Evolutionary conservation across 768 basidiomycete species (phyloP).

Genomic region (Boletus coccyginus): DNA sequence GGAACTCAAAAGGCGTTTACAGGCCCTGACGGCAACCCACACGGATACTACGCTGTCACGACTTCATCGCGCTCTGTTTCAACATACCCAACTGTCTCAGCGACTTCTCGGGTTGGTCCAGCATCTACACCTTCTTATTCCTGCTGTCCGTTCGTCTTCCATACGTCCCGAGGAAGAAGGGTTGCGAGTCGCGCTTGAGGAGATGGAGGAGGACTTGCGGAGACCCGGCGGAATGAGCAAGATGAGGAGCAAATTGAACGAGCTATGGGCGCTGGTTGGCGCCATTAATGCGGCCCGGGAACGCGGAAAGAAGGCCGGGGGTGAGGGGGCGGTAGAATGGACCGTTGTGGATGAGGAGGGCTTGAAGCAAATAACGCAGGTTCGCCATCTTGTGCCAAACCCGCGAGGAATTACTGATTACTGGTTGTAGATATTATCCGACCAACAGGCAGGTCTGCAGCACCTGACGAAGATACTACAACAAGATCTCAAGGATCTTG

Average conservation of each 20-base stretch:
- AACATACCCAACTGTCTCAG: slow-evolving; percentile 68
- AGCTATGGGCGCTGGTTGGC: slow-evolving; percentile 83
- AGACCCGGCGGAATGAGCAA: slow-evolving; percentile 50
- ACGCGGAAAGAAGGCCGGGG: slow-evolving; percentile 40
- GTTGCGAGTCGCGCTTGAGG: slow-evolving; percentile 66
- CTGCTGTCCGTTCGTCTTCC: slow-evolving; percentile 68
- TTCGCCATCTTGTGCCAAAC: slow-evolving; percentile 28
- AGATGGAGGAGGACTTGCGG: slow-evolving; percentile 70
- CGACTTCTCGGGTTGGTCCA: slow-evolving; percentile 68
- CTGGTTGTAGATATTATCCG: slow-evolving; percentile 58
- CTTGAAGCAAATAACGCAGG: slow-evolving; percentile 71
- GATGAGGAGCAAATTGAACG: slow-evolving; percentile 71
- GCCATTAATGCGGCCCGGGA: slow-evolving; percentile 61
- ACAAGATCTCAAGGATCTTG: slow-evolving; percentile 60
- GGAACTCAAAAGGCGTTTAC: slow-evolving; percentile 67
- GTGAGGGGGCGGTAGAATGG: slow-evolving; percentile 57
- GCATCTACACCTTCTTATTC: slow-evolving; percentile 77
- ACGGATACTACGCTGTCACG: slow-evolving; percentile 66
- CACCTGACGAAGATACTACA: slow-evolving; percentile 77
- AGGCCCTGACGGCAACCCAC: slow-evolving; percentile 59
- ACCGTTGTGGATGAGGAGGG: slow-evolving; percentile 87
- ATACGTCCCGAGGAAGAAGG: slow-evolving; percentile 81
- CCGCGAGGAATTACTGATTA: background rate
- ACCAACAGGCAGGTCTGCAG: slow-evolving; percentile 78
- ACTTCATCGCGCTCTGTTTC: slow-evolving; percentile 55